Percentiles rank a stretch among this genome's conserved stretches.
These are phyloP conservation scores for Cyberlindnera saturnus DNA, from an alignment of 805 yeast species.

Conservation along the genomic window DNA sequence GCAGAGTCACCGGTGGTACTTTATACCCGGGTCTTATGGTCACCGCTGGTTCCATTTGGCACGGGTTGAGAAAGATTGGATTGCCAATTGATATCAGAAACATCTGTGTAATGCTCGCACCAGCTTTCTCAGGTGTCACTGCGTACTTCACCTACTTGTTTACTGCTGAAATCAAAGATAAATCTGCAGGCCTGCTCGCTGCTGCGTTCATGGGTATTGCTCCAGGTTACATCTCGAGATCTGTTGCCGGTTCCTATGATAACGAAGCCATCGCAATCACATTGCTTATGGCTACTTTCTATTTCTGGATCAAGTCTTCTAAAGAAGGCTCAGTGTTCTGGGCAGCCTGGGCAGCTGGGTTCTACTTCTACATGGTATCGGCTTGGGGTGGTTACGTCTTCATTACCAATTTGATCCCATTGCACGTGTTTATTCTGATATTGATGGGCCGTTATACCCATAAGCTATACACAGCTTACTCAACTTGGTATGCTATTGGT, in stretches of 20 bases:
- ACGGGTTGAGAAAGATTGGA: conserved; percentile 52
- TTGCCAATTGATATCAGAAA: conserved; percentile 92
- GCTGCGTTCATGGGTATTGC: conserved; percentile 97
- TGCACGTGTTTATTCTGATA: conserved; percentile 85
- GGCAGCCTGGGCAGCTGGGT: conserved; percentile 77
- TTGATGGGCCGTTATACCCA: conserved; percentile 92
- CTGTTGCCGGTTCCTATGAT: conserved; percentile 98
- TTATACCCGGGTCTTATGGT: conserved; percentile 98
- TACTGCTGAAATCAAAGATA: conserved; percentile 84
- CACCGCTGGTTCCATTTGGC: conserved; percentile 88
- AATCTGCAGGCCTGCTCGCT: conserved; percentile 83
- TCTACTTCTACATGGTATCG: conserved; percentile 96
- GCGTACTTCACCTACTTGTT: conserved; percentile 84
- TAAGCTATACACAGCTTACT: conserved; percentile 81
- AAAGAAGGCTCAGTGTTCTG: conserved; percentile 85
- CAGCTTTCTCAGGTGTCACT: conserved; percentile 90
- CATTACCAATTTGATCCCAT: conserved; percentile 94
- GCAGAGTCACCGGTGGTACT: conserved; percentile 98
- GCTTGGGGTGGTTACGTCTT: conserved; percentile 99
- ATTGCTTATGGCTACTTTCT: conserved; percentile 89
- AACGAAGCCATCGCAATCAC: conserved; percentile 99
- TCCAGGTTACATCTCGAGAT: conserved; percentile 96
- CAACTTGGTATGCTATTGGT: conserved; percentile 96
- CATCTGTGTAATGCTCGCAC: conserved; percentile 93
- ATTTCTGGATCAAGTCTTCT: conserved; percentile 90